A percentile compares a stretch with the other conserved stretches of the same genome.
phyloP scores from a whole-genome alignment of 768 basidiomycete species.

The Rhodocollybia butyracea region DNA sequence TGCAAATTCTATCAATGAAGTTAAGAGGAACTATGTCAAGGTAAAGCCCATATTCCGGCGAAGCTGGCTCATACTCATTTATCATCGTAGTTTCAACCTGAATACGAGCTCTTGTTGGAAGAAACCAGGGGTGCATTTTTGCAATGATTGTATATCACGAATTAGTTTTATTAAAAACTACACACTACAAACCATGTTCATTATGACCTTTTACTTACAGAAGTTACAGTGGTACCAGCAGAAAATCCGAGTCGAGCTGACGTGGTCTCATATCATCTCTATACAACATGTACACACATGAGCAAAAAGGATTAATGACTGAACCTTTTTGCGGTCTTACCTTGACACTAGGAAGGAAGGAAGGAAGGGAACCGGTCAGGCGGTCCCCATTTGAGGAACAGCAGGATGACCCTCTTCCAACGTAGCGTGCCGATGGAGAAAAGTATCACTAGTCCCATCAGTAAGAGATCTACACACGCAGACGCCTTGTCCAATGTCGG shows the following conservation, averaged over 20 bases:
- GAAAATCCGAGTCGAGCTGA: constrained; percentile 9
- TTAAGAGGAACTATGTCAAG: constrained; percentile 14
- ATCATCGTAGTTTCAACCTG: constrained; percentile 22
- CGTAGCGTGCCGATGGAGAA: no score
- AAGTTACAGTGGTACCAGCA: constrained; percentile 5
- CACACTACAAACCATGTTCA: background rate
- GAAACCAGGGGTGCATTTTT: constrained; percentile 25
- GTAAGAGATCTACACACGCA: no score
- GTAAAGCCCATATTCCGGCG: background rate
- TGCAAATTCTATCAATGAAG: constrained; percentile 18
- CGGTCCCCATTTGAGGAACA: no score
- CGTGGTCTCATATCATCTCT: constrained; percentile 22
- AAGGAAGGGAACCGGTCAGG: no score
- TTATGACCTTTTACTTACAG: background rate
- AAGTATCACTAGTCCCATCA: no score
- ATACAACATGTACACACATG: background rate
- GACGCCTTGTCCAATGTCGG: no score
- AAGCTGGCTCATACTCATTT: background rate
- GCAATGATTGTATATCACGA: constrained; percentile 11
- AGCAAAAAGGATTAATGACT: background rate
- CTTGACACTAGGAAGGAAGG: constrained; percentile 64
- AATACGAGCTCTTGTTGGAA: constrained; percentile 21
- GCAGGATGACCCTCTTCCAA: no score
- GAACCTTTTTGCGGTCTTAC: constrained; percentile 21
- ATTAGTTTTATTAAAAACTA: background rate